Evolutionary conservation across 345 rosid genomes (phyloP), one percentile per base, ranked within the genome.

Genomic region (Aegle marmelos): DNA sequence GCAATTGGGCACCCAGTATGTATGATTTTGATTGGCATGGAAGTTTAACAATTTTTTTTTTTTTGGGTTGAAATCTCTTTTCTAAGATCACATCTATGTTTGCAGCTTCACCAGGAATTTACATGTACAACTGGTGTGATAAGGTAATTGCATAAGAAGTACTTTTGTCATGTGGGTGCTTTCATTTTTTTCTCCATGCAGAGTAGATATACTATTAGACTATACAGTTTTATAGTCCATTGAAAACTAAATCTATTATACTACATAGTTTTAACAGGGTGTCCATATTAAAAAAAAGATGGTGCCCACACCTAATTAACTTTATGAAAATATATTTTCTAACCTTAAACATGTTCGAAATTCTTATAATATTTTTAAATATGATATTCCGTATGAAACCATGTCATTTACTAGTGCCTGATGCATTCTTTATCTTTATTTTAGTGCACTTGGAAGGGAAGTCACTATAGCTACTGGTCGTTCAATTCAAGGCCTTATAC

Each of bases 401-500:
- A 24, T 58, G 30, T n/a, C 28, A 31, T 62, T 65, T 83, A 45
- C 70, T 65, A 68, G 84, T 69, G 36, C 10, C 68, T 65, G 66
- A 85, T 69, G 36, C 10, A 19, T 77, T 67, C n/a, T 76, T 73
- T 72, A 68, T 86, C 36, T 75, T 73, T 13, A 58, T 34, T 85
- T 45, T 79, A 93, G 99, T 79, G 99, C 98, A 34, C 93, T 93
- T 37, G 91, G 94, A 21, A 89, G 99, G 82, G 98, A 95, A 83
- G 91, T 93, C 77, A 93, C 96, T 78, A 97, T 98, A 76, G 99
- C 98, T 24, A 93, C 97, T 0, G 99, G 98, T 65, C 98, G 97
- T 74, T 97, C 99, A 25, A 95, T 95, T 84, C 99, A 95, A 84
- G 99, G 93, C 84, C 96, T 95, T 73, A 93, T 95, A 86, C 98